Base-by-base conservation (phyloP, 495 filamentous ascomycete species). In the Penicillium canariense region DNA sequence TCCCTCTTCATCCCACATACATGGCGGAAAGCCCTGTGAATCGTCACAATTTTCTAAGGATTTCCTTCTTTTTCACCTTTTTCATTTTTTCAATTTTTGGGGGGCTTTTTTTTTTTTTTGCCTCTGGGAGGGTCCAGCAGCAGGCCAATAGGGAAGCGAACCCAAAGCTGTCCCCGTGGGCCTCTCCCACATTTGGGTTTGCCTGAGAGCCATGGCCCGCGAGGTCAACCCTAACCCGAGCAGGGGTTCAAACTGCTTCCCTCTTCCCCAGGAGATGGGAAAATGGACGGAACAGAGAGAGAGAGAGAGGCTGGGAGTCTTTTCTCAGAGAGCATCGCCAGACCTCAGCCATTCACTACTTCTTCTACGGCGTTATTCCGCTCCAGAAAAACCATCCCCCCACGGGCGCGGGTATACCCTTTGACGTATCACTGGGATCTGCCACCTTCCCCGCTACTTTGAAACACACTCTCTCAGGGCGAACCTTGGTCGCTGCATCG, bases 401-500 rank as follows among this genome's bases (percentile, higher is more conserved):
- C 58, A 63, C 57, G 43, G 25, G 25, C 27, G 63, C 69, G 67
- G 67, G 68, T 68, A 68, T 68, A 69, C 62, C 64, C 69, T 68
- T 71, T 70, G 71, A 72, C 64, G 63, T 69, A 66, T 63, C 60
- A 61, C 59, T 69, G 67, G 65, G 68, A 71, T 68, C 67, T 62
- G 58, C 58, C 63, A 17, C 14, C 22, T 65, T 65, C 62, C 71
- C 71, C 71, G 69, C 71, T 67, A 63, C 66, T 60, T 67, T 74
- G 71, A 72, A 72, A 70, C 67, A 64, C 62, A 27, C 38, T 45
- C 25, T 45, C 14, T 53, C 52, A 67, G 56, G 62, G 63, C 65
- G 65, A 72, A 74, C 65, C 68, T 68, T 68, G 64, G 71, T 68
- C 61, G 59, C 62, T 67, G 68, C 55, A 68, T 60, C 60, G 55